These are phyloP conservation scores for Neurospora tetrasperma DNA, from an alignment of 495 filamentous ascomycete genomes.

Conservation along the genomic window DNA sequence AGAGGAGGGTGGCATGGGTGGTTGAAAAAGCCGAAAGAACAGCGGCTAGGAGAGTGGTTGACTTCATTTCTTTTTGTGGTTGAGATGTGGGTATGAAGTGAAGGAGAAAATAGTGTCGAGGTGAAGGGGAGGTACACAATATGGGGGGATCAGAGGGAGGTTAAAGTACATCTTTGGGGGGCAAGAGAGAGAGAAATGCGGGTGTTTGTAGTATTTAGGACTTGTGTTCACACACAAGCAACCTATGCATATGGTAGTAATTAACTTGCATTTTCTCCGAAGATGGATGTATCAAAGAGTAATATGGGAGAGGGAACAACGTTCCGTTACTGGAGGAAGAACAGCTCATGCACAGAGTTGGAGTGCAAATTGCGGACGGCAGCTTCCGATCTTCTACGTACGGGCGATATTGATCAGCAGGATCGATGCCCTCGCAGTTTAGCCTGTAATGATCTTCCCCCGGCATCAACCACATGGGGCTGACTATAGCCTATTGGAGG, in stretches of 20 bases:
- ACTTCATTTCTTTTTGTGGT: constrained; percentile 20
- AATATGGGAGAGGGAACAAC: constrained; percentile 3
- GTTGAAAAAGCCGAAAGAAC: background rate
- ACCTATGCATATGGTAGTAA: background rate
- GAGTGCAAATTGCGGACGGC: constrained; percentile 13
- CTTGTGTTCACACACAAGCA: background rate
- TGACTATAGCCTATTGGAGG: background rate
- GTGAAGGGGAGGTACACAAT: background rate
- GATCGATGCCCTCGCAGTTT: constrained; percentile 4
- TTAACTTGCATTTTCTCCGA: background rate
- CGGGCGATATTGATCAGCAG: constrained; percentile 3
- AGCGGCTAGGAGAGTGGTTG: constrained; percentile 6
- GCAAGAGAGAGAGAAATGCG: too few species aligned
- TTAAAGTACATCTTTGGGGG: too few species aligned
- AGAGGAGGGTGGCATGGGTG: constrained; percentile 36
- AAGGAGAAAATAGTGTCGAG: background rate
- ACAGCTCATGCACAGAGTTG: background rate
- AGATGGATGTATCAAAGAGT: background rate
- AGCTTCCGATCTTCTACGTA: constrained; percentile 12
- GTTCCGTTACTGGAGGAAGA: constrained; percentile 6
- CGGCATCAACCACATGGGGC: background rate
- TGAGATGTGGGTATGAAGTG: background rate
- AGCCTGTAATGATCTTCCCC: constrained; percentile 5
- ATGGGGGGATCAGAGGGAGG: too few species aligned
- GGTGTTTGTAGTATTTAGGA: background rate